Base-by-base conservation (phyloP, 2,329 filamentous ascomycete genomes). In the Trichoderma gracile region DNA sequence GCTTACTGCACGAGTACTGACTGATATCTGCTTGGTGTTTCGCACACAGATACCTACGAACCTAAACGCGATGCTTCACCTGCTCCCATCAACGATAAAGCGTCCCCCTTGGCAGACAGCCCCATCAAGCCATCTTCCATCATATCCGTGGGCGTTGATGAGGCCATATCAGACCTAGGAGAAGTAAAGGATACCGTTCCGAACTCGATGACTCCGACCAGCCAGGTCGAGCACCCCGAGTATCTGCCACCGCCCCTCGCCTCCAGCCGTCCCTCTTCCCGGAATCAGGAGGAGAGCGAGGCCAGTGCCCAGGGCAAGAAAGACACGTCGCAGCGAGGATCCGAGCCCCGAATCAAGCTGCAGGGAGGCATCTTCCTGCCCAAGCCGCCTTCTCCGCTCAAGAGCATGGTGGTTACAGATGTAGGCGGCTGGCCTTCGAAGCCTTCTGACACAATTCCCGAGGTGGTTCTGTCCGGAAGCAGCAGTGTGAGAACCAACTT, bases 201-300 rank as follows among this genome's bases (percentile, higher is more conserved):
- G 6, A 42, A 46, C 23, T 40, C 55, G 21, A 33, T 21, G 8
- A 53, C 27, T 14, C 25, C 47, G 7, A 40, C 19, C 19, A 33
- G 33, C 21, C 38, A 50, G 30, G 53, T 65, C 30, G 49, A 56
- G 33, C 56, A 61, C 30, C 50, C 63, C 7, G 63, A 61, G 21
- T 65, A 42, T 38, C 50, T 65, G 25, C 63, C 63, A 27, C 21
- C 38, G 27, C 63, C 63, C n/a, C 63, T 65, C 30, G 45, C 42
- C n/a, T 55, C 63, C 3, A 40, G 49, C 4, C 30, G 15, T 50
- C 56, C 43, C 17, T 53, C 50, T 19, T 49, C 47, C 15, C 19
- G 17, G 15, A 27, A 27, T 12, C 33, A 40, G 3, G 17, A 19
- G 8, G 47, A 50, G 27, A n/a, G 5, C 17, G 8, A 8, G 3